Evolutionary conservation across 2,329 filamentous ascomycete genomes (phyloP).

Genomic region (Ophiostoma perfectum): DNA sequence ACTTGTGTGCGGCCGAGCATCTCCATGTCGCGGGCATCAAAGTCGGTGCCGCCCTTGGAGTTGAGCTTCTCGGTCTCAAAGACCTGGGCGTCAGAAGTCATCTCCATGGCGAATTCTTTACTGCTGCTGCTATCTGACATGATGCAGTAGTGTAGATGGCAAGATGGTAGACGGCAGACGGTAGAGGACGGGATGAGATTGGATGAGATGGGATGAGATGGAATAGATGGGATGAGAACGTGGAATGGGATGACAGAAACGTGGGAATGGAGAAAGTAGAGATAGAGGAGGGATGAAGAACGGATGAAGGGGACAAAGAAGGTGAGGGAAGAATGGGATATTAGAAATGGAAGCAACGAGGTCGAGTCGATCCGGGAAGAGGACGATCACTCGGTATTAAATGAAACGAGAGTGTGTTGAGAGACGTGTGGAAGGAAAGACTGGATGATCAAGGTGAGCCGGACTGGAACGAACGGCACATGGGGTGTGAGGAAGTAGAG

Average conservation of each 20-base stretch:
- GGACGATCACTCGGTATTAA: constrained; percentile 7
- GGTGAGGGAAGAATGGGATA: not conserved
- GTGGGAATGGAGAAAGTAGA: not conserved
- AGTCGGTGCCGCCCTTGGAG: constrained; percentile 28
- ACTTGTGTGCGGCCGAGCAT: constrained; percentile 28
- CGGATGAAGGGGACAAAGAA: not conserved
- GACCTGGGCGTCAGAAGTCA: constrained; percentile 20
- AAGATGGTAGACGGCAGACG: not conserved
- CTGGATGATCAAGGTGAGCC: not conserved
- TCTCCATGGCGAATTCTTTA: constrained; percentile 25
- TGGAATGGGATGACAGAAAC: not conserved
- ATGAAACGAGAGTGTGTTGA: not conserved
- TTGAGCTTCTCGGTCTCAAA: constrained; percentile 26
- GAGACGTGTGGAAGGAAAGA: not conserved
- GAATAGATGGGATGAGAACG: not conserved
- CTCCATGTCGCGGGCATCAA: constrained; percentile 34
- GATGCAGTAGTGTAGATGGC: not conserved
- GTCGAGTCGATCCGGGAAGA: not conserved
- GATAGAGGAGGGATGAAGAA: not conserved
- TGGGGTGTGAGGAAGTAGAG: not conserved
- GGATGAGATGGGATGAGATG: not conserved
- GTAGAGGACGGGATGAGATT: no score
- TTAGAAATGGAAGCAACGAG: not conserved
- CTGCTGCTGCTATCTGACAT: constrained; percentile 23
- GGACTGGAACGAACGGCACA: not conserved